Base-by-base conservation (phyloP, 306 rosid species). In the Dalbergia oliveri region DNA sequence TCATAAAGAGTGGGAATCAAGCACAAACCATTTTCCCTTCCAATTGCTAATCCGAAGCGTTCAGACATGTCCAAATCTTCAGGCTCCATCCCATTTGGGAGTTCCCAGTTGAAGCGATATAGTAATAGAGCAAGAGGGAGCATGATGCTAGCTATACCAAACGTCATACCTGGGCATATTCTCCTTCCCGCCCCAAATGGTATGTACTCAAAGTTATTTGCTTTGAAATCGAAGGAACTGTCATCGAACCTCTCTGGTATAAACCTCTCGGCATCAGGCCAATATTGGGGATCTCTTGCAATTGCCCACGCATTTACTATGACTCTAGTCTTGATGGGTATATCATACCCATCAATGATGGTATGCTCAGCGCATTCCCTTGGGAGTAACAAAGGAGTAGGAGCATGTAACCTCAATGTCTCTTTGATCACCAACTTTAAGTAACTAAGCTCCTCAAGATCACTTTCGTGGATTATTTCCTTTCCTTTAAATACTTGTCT, bases 121-220 rank as follows among this genome's bases (percentile, higher is more conserved):
- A 73, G 78, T 10, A 74, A 14, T 0, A 43, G 16, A 41, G 79
- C 69, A 6, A 74, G 11, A 2, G 79, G 79, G 49, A 74, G 69
- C 69, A 44, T 60, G 60, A 74, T 26, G 45, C 0, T 4, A 3
- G 79, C 69, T 26, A 74, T 23, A 43, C 69, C 79, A 60, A 13
- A 74, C 4, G 41, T 1, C 5, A 73, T 73, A 26, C 77, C 66
- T 3, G 77, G 66, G 12, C 77, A 72, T 26, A 57, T 72, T 73
- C 68, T 73, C 10, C 78, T 73, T 39, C 78, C 78, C 3, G 57
- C 68, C 15, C 78, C 78, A 73, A 73, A 73, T 2, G 78, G 78
- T 0, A 73, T 5, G 41, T 73, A 73, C 57, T 73, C 78, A 15
- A 73, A 73, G 57, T 44, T 73, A 43, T 41, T 73, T 56, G 68